Percentiles rank a stretch among this genome's conserved stretches.
Conservation (phyloP, 164 flowering plant species). For the Magnolia kwangsiensis region DNA sequence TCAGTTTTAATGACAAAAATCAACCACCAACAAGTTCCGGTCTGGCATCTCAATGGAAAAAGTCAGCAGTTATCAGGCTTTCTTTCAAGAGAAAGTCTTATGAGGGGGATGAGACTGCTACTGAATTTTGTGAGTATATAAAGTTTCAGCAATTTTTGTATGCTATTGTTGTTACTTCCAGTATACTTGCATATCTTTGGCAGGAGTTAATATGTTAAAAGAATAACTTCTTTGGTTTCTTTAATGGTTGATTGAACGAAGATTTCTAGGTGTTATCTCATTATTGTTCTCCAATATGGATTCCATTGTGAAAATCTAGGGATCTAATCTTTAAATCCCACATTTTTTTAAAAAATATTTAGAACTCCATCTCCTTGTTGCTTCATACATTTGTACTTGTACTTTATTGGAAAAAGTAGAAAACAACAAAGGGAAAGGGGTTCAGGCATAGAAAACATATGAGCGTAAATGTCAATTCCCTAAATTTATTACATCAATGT, state of each 20-base stretch:
- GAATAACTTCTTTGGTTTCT: background rate
- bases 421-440: too few relatives aligned
- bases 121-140: constrained; percentile 47
- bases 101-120: constrained; percentile 58
- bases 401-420: too few relatives aligned
- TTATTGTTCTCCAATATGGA: too few relatives aligned
- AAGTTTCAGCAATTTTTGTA: background rate
- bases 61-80: constrained; percentile 65
- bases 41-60: constrained; percentile 43
- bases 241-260: background rate
- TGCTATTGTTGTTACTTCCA: background rate
- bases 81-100: constrained; percentile 76
- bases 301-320: too few relatives aligned
- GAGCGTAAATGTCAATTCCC: too few relatives aligned
- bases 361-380: too few relatives aligned
- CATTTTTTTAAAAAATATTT: too few relatives aligned
- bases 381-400: too few relatives aligned
- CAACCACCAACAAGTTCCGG: constrained; percentile 21
- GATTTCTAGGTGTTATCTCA: too few relatives aligned
- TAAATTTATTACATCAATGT: too few relatives aligned
- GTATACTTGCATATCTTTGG: background rate
- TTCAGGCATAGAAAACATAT: too few relatives aligned
- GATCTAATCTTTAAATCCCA: too few relatives aligned
- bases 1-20: constrained; percentile 74
- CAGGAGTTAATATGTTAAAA: background rate